These are phyloP conservation scores for Eustoma russellianum DNA, from an alignment of 257 asterid species.

Conservation along the genomic window DNA sequence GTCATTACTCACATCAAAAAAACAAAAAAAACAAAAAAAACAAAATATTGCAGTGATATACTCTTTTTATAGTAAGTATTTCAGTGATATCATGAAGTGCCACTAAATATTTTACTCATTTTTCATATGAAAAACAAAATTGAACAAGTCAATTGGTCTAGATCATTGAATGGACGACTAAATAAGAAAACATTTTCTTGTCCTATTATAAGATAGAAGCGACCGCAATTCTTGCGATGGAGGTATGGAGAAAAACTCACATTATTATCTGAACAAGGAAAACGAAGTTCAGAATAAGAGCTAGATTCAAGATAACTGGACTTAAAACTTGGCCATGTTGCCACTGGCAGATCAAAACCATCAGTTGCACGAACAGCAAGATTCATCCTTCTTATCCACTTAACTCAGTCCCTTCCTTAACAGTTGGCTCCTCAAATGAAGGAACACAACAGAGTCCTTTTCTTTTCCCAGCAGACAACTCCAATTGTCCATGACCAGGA, in stretches of 20 bases:
- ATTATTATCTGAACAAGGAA: not conserved
- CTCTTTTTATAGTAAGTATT: too few relatives aligned
- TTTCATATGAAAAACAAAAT: too few relatives aligned
- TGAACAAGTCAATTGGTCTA: too few relatives aligned
- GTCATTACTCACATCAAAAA: too few relatives aligned
- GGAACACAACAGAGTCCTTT: not conserved
- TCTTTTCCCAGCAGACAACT: not conserved
- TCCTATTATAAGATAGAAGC: too few relatives aligned
- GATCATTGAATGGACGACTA: too few relatives aligned
- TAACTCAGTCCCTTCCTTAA: not conserved
- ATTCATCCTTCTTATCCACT: not conserved
- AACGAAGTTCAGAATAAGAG: not conserved
- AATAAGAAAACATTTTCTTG: too few relatives aligned
- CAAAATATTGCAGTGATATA: too few relatives aligned
- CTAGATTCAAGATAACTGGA: not conserved
- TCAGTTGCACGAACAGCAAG: not conserved
- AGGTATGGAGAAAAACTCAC: slow-evolving; percentile 3
- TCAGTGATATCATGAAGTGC: too few relatives aligned
- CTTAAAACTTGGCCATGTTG: not conserved
- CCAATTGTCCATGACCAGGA: not conserved
- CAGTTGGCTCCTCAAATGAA: not conserved
- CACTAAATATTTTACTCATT: too few relatives aligned
- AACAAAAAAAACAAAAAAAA: too few relatives aligned
- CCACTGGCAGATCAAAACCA: not conserved
- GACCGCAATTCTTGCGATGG: not conserved